These are phyloP conservation scores for Trichoderma hamatum DNA, from an alignment of 2,329 filamentous ascomycete genomes.

Conservation along the genomic window DNA sequence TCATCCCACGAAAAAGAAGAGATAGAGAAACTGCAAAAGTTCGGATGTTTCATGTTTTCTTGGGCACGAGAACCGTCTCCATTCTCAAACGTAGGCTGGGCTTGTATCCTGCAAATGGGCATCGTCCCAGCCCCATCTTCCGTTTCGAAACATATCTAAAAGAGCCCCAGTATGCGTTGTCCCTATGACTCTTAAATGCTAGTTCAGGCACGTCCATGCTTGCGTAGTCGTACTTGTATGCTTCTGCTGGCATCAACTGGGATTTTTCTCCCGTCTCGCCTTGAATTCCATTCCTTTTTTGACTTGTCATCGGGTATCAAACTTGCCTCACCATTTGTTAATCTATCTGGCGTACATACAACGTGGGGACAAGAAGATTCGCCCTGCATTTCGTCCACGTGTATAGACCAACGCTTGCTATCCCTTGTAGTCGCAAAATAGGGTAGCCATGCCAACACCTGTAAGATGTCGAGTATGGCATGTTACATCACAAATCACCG, in stretches of 20 bases:
- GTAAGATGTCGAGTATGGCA: not conserved
- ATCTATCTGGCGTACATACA: constrained; percentile 19
- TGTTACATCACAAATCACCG: not conserved
- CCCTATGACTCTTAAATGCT: constrained; percentile 13
- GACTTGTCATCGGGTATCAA: constrained; percentile 17
- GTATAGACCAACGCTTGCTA: not conserved
- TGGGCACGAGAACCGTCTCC: not conserved
- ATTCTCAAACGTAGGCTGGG: not conserved
- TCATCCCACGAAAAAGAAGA: not conserved
- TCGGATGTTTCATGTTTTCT: not conserved
- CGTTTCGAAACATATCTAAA: constrained; percentile 18
- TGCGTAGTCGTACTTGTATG: not conserved
- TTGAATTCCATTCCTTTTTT: not conserved
- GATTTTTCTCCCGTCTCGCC: not conserved
- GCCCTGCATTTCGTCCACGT: not conserved
- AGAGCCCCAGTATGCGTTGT: not conserved
- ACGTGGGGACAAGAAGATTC: not conserved
- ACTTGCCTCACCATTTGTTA: constrained; percentile 6
- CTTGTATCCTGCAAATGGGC: not conserved
- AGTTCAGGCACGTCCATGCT: constrained; percentile 7
- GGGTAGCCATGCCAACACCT: not conserved
- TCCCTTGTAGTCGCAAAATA: not conserved
- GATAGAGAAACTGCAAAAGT: not conserved
- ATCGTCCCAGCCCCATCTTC: not conserved
- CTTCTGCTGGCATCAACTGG: not conserved